Evolutionary conservation across 164 flowering plant genomes (phyloP).

Genomic region (Cinnamomum chago): DNA sequence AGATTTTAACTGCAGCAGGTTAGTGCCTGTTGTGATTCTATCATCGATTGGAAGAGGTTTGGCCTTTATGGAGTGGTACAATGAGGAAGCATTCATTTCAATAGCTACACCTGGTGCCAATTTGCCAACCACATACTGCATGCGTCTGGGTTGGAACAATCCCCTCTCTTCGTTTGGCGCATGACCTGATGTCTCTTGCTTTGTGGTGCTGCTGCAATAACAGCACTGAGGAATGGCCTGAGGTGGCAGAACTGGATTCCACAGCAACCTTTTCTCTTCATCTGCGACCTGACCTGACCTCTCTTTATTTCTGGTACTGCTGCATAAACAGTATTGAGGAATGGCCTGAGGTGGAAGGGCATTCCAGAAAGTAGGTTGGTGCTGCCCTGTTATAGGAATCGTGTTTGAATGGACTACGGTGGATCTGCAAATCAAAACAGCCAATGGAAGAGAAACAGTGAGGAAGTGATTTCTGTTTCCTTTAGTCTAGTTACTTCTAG

Average conservation of each 20-base stretch:
- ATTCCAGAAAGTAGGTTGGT: conserved; percentile 40
- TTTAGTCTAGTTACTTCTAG: too few species aligned
- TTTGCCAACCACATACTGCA: conserved; percentile 41
- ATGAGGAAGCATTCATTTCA: conserved; percentile 54
- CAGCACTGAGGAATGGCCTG: conserved; percentile 37
- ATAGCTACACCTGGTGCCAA: conserved; percentile 58
- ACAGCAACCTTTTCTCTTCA: conserved; percentile 25
- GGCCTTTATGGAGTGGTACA: conserved; percentile 38
- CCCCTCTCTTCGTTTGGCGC: conserved; percentile 24
- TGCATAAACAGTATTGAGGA: too few species aligned
- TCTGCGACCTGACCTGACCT: too few species aligned
- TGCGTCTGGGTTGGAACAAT: conserved; percentile 25
- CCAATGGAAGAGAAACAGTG: not conserved
- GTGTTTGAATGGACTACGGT: conserved; percentile 61
- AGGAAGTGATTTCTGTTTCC: too few species aligned
- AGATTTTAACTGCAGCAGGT: conserved; percentile 51
- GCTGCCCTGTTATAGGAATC: conserved; percentile 49
- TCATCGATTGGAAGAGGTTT: conserved; percentile 35
- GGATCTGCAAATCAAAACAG: conserved; percentile 43
- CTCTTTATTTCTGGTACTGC: too few species aligned
- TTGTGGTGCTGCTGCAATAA: conserved; percentile 31
- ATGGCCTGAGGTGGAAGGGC: conserved; percentile 26
- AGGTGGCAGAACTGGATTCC: conserved; percentile 39
- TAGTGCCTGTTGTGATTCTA: conserved; percentile 39
- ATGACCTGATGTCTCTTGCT: conserved; percentile 31